Percentiles rank a stretch among this genome's conserved stretches.
Conservation (phyloP, 2,329 filamentous ascomycete species). For the Alternaria infectoria region DNA sequence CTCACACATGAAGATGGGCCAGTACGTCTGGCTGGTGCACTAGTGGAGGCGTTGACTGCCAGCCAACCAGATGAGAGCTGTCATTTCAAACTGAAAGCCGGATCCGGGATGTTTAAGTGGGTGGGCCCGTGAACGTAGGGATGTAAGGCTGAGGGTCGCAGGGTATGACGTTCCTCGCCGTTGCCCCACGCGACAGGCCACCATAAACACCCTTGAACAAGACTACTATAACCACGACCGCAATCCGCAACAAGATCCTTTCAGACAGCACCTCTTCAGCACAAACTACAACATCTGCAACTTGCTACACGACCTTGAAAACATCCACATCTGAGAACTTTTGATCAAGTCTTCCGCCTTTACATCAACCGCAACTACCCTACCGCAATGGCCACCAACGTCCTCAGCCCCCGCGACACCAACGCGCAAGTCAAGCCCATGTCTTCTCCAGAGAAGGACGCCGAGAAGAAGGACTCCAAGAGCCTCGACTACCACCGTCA, state of each 20-base stretch:
- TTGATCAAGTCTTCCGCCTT: neutral
- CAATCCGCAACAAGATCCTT: neutral
- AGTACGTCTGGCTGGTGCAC: neutral
- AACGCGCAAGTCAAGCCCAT: conserved; percentile 57
- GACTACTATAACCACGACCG: conserved; percentile 8
- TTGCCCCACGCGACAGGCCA: conserved; percentile 18
- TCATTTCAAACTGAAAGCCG: neutral
- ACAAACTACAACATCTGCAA: neutral
- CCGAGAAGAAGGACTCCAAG: conserved; percentile 44
- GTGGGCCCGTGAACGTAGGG: neutral
- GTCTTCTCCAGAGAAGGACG: conserved; percentile 33
- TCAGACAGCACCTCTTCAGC: neutral
- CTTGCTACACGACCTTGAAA: neutral
- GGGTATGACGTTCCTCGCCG: conserved; percentile 19
- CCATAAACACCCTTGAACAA: conserved; percentile 11
- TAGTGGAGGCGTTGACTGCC: neutral
- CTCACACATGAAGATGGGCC: conserved; percentile 5
- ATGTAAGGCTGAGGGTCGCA: conserved; percentile 1
- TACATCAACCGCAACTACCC: neutral
- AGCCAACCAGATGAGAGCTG: neutral
- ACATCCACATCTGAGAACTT: neutral
- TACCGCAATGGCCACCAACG: conserved; percentile 61
- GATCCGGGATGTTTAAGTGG: neutral
- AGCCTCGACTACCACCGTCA: conserved; percentile 77
- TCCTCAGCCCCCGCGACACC: conserved; percentile 70